Evolutionary conservation across 2,329 filamentous ascomycete genomes (phyloP).

Genomic region (Monilinia aucupariae): DNA sequence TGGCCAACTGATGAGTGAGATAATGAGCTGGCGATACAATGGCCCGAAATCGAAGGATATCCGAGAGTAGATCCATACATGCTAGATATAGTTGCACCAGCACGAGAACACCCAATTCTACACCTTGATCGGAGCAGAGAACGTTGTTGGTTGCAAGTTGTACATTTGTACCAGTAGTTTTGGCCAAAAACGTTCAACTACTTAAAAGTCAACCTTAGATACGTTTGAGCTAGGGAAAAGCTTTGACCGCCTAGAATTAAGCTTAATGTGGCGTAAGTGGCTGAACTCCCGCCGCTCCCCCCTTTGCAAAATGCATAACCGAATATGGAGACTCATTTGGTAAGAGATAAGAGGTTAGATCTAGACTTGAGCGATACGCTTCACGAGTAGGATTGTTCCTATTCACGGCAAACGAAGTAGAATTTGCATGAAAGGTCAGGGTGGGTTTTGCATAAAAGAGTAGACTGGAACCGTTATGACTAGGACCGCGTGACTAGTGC

Average conservation of each 20-base stretch:
- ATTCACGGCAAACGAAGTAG: neutral
- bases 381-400: neutral
- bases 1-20: constrained; percentile 1
- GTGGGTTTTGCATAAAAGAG: neutral
- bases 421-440: neutral
- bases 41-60: neutral
- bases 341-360: neutral
- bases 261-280: constrained; percentile 12
- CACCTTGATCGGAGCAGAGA: neutral
- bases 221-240: neutral
- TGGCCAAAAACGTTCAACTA: constrained; percentile 7
- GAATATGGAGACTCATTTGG: constrained; percentile 1
- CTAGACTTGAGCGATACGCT: neutral
- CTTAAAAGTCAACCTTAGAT: too few species aligned
- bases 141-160: neutral
- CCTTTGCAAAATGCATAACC: neutral
- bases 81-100: neutral
- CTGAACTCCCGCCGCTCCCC: neutral
- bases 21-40: constrained; percentile 9
- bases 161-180: neutral
- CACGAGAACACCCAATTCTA: neutral
- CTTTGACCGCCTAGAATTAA: neutral
- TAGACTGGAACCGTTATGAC: too few species aligned
- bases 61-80: neutral
- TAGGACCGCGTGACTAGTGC: too few species aligned